Percentiles rank a stretch among this genome's conserved stretches.
These are phyloP conservation scores for Hymenoscyphus fraxineus DNA, from an alignment of 2,329 filamentous ascomycete species.

Conservation along the genomic window DNA sequence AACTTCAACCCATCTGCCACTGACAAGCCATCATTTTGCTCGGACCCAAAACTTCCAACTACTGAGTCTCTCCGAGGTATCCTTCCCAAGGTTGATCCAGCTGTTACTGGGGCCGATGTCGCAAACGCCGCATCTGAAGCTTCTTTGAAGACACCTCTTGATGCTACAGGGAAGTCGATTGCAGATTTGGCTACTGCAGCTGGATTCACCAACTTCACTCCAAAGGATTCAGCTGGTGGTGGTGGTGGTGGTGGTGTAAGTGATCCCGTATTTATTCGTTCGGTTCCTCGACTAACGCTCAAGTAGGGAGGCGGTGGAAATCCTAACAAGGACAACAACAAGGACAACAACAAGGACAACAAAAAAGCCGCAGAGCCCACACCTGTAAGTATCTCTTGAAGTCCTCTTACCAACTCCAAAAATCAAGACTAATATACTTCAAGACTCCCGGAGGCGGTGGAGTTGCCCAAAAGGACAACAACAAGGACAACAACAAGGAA, in stretches of 20 bases:
- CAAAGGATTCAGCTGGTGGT: constrained; percentile 36
- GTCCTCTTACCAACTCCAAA: no score
- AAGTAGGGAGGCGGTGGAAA: background rate
- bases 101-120: constrained; percentile 50
- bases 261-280: background rate
- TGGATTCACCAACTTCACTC: constrained; percentile 59
- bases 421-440: constrained; percentile 39
- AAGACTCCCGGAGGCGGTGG: constrained; percentile 37
- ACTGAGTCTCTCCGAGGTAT: constrained; percentile 62
- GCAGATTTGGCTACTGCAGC: constrained; percentile 59
- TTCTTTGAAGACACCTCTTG: constrained; percentile 52
- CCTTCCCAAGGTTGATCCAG: constrained; percentile 63
- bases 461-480: no score
- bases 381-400: no score
- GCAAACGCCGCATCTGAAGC: constrained; percentile 59
- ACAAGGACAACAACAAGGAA: no score
- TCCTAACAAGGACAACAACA: background rate
- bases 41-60: constrained; percentile 57
- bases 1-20: constrained; percentile 68
- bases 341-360: no score
- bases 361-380: no score
- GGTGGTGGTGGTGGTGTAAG: constrained; percentile 2
- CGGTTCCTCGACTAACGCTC: background rate
- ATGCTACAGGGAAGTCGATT: constrained; percentile 57
- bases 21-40: constrained; percentile 59